Evolutionary conservation across 192 early-diverging fungal genomes (phyloP), one percentile per base, ranked within the genome.

Genomic region (Rhizophagus clarus): DNA sequence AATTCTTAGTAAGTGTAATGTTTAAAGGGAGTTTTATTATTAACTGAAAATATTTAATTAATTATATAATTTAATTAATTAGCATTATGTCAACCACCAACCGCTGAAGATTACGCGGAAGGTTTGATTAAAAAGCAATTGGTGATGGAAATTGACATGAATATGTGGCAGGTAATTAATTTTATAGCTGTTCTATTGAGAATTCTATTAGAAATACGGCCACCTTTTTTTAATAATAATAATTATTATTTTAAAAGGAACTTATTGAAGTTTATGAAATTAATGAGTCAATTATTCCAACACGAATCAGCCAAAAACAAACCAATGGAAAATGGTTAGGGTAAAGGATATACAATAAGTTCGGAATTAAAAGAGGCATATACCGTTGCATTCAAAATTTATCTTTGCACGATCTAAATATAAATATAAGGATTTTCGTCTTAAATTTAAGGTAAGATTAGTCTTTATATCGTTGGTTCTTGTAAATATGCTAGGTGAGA

Each of bases 121-220:
- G 90, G 92, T n/a, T 75, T 94, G 17, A 81, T 86, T 15, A 94
- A 95, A 80, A 91, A 92, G 82, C 95, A 96, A 80, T 86, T 94
- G 77, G 90, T 96, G 10, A 91, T 96, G 83, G 87, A 90, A 51
- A 84, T 95, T 29, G 91, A 92, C 77, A 87, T 90, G 77, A 51
- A 83, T 1, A 89, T 85, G 2, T 96, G 95, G 94, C 85, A 89
- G 77, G 90, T 90, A 83, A 84, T 45, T 62, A 20, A 40, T 15
- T 45, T 29, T 45, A 49, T 20, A n/a, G n/a, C n/a, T n/a, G n/a
- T n/a, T n/a, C n/a, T n/a, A n/a, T n/a, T n/a, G n/a, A n/a, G 12
- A 10, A 28, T 29, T 42, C 4, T 42, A 17, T 24, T 45, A 10
- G 63, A 8, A 20, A 37, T n/a, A 40, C 10, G 2, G 1, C 29